Evolutionary conservation across 2,329 filamentous ascomycete species (phyloP).

Genomic region (Fusarium devonianum): DNA sequence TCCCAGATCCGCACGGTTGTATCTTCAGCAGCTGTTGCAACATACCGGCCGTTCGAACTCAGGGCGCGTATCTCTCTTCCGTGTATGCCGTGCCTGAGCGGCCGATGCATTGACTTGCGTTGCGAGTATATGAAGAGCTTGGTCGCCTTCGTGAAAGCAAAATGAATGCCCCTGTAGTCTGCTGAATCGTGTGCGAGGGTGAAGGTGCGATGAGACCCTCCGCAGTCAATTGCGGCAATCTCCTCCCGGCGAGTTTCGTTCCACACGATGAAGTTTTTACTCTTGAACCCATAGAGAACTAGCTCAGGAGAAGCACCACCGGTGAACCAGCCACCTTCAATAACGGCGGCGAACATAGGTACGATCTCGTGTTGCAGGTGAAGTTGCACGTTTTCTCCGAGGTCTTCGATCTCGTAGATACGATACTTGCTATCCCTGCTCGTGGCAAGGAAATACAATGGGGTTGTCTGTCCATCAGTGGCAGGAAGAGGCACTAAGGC

Average conservation of each 20-base stretch:
- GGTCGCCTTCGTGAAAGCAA: constrained; percentile 79
- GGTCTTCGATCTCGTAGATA: constrained; percentile 59
- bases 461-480: constrained; percentile 20
- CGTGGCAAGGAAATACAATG: constrained; percentile 68
- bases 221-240: constrained; percentile 77
- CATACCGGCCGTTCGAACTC: constrained; percentile 49
- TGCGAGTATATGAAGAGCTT: constrained; percentile 58
- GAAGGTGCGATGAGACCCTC: constrained; percentile 83
- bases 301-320: constrained; percentile 57
- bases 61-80: constrained; percentile 80
- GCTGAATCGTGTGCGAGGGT: constrained; percentile 49
- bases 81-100: constrained; percentile 76
- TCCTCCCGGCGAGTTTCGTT: constrained; percentile 76
- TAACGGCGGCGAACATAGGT: constrained; percentile 75
- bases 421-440: constrained; percentile 80
- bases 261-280: constrained; percentile 81
- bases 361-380: constrained; percentile 70
- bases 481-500: constrained; percentile 61
- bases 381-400: constrained; percentile 40
- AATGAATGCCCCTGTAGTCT: constrained; percentile 51
- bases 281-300: constrained; percentile 80
- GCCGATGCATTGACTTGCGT: constrained; percentile 45
- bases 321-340: constrained; percentile 74
- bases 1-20: constrained; percentile 76
- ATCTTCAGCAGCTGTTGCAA: constrained; percentile 77